A percentile compares a stretch with the other conserved stretches of the same genome.
These are phyloP conservation scores for Aspergillus biplanus DNA, from an alignment of 495 filamentous ascomycete genomes.

Conservation along the genomic window DNA sequence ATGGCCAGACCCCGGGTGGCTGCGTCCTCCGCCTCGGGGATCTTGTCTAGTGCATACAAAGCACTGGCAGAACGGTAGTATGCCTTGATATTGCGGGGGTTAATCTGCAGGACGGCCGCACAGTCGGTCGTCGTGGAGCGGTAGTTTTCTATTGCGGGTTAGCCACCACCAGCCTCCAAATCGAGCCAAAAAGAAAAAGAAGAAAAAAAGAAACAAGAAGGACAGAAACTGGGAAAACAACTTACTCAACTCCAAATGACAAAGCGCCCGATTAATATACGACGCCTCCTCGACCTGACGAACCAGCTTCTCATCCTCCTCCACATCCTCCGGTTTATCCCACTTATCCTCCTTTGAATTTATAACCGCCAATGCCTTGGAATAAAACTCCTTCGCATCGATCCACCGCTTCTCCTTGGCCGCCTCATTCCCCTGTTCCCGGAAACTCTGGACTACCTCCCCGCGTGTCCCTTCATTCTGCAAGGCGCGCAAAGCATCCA, in stretches of 20 bases:
- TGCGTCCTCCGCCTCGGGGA: conserved; percentile 76
- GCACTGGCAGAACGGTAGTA: conserved; percentile 82
- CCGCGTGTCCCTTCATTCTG: conserved; percentile 88
- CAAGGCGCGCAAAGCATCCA: conserved; percentile 86
- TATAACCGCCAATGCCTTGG: conserved; percentile 75
- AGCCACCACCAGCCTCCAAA: conserved; percentile 12
- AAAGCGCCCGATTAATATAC: conserved; percentile 83
- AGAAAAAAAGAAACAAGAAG: background rate
- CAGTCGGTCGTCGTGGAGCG: conserved; percentile 82
- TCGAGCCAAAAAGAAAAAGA: background rate
- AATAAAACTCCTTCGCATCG: conserved; percentile 91
- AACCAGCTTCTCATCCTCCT: conserved; percentile 61
- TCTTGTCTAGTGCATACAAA: conserved; percentile 70
- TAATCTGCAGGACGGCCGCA: conserved; percentile 75
- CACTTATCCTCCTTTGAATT: conserved; percentile 59
- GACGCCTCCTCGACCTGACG: conserved; percentile 69
- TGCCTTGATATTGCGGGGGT: conserved; percentile 81
- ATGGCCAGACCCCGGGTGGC: conserved; percentile 69
- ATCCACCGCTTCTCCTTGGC: conserved; percentile 73
- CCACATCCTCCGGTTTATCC: conserved; percentile 45
- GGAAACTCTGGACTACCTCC: conserved; percentile 78
- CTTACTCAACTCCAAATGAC: conserved; percentile 74
- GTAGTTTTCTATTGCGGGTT: conserved; percentile 67
- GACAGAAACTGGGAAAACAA: conserved; percentile 19
- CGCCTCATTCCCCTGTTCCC: conserved; percentile 87